phyloP scores from a whole-genome alignment of 176 grass and related monocot species.

The Avena eriantha region DNA sequence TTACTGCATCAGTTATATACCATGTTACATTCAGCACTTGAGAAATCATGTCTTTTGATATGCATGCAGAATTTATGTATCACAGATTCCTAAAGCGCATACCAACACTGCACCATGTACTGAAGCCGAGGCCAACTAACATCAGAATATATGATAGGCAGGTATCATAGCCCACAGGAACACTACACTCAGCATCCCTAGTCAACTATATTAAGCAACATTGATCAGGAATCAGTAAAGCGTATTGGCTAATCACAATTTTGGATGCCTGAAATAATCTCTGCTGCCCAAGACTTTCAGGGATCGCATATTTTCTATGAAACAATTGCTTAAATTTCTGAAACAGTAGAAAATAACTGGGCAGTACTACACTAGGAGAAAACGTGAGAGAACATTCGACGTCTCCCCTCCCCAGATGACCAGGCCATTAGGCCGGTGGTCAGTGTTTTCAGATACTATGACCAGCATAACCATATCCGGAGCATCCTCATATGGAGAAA shows the following conservation, averaged over 20 bases:
- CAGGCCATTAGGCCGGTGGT: background rate
- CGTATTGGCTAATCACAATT: background rate
- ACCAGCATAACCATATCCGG: background rate
- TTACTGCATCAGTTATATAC: background rate
- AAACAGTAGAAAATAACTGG: background rate
- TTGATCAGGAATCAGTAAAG: background rate
- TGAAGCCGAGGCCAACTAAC: background rate
- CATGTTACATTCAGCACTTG: background rate
- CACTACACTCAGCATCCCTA: background rate
- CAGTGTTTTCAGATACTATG: conserved; percentile 1
- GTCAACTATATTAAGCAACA: background rate
- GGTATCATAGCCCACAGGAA: background rate
- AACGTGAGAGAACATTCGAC: background rate
- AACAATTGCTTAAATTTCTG: background rate
- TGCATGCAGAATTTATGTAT: background rate
- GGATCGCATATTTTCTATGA: background rate
- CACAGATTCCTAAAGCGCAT: background rate
- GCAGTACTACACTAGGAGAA: background rate
- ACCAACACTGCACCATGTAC: background rate
- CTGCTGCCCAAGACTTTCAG: background rate
- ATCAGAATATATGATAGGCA: background rate
- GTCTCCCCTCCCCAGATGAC: background rate
- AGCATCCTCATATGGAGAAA: background rate
- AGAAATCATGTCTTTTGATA: background rate
- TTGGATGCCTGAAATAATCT: background rate